These are phyloP conservation scores for Osmozyma mogii DNA, from an alignment of 805 yeast species.

Conservation along the genomic window DNA sequence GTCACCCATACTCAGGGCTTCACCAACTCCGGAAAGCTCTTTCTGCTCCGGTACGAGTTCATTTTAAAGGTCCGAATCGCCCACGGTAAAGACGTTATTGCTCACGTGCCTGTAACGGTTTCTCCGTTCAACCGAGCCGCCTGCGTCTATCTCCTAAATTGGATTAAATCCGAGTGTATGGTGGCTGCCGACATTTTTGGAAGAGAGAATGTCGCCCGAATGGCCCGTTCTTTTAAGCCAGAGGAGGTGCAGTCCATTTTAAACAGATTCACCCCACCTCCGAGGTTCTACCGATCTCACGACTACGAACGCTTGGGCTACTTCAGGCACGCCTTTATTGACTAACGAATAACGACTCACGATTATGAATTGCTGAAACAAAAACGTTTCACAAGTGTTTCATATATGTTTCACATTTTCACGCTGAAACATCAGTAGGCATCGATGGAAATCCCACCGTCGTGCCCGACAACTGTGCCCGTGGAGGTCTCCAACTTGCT, in stretches of 20 bases:
- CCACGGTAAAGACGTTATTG: conserved; percentile 42
- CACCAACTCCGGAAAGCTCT: conserved; percentile 44
- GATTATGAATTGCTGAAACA: no score
- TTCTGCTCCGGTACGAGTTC: conserved; percentile 44
- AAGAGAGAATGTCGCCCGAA: conserved; percentile 15
- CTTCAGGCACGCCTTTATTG: no score
- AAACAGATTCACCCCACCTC: conserved; percentile 18
- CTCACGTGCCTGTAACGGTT: conserved; percentile 45
- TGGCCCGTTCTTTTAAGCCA: conserved; percentile 12
- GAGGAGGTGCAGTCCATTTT: conserved; percentile 17
- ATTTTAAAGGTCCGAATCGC: conserved; percentile 40
- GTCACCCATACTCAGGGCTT: conserved; percentile 42
- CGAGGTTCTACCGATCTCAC: conserved; percentile 21
- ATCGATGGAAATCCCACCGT: conserved; percentile 17
- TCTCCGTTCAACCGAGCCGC: conserved; percentile 45
- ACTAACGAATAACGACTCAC: no score
- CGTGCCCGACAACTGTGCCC: conserved; percentile 18
- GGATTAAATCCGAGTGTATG: conserved; percentile 48
- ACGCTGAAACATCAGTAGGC: no score
- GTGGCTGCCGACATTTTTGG: conserved; percentile 33
- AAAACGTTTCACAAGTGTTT: no score
- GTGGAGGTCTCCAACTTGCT: conserved; percentile 16
- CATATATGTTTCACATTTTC: no score
- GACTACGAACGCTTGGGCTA: no score
- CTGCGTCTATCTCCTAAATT: conserved; percentile 41